phyloP scores from a whole-genome alignment of 495 filamentous ascomycete species.

The Trichoderma orchidacearum region DNA sequence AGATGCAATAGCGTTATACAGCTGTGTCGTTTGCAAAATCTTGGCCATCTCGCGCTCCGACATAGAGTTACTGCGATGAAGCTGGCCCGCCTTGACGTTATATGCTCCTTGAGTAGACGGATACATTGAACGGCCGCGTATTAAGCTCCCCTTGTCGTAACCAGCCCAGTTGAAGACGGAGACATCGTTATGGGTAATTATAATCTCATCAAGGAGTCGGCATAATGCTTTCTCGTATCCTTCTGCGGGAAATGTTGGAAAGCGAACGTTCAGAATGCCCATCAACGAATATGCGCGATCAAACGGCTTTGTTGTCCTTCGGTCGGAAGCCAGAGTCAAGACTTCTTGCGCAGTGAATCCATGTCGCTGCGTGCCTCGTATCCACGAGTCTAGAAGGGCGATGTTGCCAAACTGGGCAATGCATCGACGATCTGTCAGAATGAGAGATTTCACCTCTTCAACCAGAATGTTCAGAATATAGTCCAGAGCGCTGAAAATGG shows the following conservation, averaged over 20 bases:
- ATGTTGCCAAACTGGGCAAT: slow-evolving; percentile 21
- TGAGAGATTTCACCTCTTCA: slow-evolving; percentile 10
- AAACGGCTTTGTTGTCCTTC: slow-evolving; percentile 16
- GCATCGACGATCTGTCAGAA: slow-evolving; percentile 16
- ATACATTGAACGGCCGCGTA: slow-evolving; percentile 22
- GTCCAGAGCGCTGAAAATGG: background rate
- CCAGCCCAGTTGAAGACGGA: slow-evolving; percentile 29
- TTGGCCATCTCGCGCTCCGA: slow-evolving; percentile 9
- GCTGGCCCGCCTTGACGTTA: slow-evolving; percentile 8
- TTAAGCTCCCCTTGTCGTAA: slow-evolving; percentile 19
- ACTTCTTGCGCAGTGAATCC: slow-evolving; percentile 18
- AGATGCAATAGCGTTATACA: background rate
- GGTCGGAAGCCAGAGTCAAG: slow-evolving; percentile 15
- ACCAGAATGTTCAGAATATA: slow-evolving; percentile 8
- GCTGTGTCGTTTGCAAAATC: slow-evolving; percentile 6
- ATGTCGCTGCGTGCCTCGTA: slow-evolving; percentile 11
- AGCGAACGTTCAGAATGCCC: slow-evolving; percentile 23
- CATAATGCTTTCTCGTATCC: slow-evolving; percentile 21
- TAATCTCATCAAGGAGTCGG: slow-evolving; percentile 21
- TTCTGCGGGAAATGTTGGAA: slow-evolving; percentile 22
- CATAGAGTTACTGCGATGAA: background rate
- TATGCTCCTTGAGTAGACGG: slow-evolving; percentile 18
- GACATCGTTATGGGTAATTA: slow-evolving; percentile 23
- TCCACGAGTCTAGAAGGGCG: slow-evolving; percentile 13
- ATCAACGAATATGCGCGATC: slow-evolving; percentile 23